A percentile compares a stretch with the other conserved stretches of the same genome.
These are phyloP conservation scores for Aspergillus campestris DNA, from an alignment of 495 filamentous ascomycete genomes.

Conservation along the genomic window DNA sequence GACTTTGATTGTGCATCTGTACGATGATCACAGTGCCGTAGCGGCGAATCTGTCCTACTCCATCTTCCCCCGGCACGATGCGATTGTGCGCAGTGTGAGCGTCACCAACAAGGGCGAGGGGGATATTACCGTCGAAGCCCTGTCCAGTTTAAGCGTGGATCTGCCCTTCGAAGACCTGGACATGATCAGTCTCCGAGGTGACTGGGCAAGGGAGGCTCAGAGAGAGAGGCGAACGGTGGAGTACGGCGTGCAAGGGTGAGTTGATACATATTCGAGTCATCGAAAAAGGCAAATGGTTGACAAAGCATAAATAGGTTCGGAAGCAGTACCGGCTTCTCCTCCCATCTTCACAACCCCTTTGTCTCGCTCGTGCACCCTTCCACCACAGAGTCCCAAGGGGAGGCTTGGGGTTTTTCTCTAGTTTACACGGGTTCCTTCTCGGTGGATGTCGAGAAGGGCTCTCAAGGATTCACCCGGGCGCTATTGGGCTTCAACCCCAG, in stretches of 20 bases:
- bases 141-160: slow-evolving; percentile 46
- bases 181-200: slow-evolving; percentile 43
- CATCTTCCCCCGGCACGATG: slow-evolving; percentile 44
- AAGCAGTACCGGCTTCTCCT: slow-evolving; percentile 44
- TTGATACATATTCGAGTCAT: not conserved
- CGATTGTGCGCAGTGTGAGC: slow-evolving; percentile 43
- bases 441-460: slow-evolving; percentile 44
- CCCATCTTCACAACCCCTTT: slow-evolving; percentile 48
- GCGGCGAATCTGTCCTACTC: slow-evolving; percentile 45
- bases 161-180: slow-evolving; percentile 45
- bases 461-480: slow-evolving; percentile 44
- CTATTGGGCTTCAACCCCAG: slow-evolving; percentile 42
- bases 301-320: slow-evolving; percentile 29
- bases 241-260: slow-evolving; percentile 27
- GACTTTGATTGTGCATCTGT: slow-evolving; percentile 41
- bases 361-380: slow-evolving; percentile 39
- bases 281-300: no score
- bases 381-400: slow-evolving; percentile 43
- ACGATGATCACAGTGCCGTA: slow-evolving; percentile 41
- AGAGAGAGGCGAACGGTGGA: slow-evolving; percentile 26
- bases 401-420: slow-evolving; percentile 48
- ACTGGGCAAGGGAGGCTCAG: slow-evolving; percentile 45
- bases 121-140: slow-evolving; percentile 37
- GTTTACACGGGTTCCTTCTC: slow-evolving; percentile 47
- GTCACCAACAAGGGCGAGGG: slow-evolving; percentile 41